Base-by-base conservation (phyloP, 2,329 filamentous ascomycete genomes). In the Colletotrichum karsti region DNA sequence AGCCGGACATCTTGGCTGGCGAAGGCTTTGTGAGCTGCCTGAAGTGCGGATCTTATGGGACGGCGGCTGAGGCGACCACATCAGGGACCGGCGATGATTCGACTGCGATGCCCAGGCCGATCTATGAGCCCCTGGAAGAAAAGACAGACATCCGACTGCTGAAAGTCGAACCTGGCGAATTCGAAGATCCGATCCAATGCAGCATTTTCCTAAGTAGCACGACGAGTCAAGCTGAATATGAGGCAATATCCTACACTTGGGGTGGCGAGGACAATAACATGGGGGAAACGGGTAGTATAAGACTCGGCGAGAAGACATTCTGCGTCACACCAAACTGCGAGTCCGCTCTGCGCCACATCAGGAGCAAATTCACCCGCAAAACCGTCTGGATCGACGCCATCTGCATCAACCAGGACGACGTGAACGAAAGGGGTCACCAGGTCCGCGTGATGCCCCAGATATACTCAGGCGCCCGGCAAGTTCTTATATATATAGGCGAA, bases 211-310 rank as follows among this genome's bases (percentile, higher is more conserved):
- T 42, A 4, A 33, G 28, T 28, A 63, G 15, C 18, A 53, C 46
- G 12, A 33, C 48, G 0, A 41, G 10, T 5, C 28, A 20, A 3
- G 22, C 18, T 0, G 51, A 57, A 10, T 80, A 80, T 62, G 77
- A 79, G 24, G 72, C 78, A 22, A 74, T 80, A 54, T 80, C 79
- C 2, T 80, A 80, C 51, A 79, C 77, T n/a, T 80, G 78, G 78
- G 77, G 77, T 22, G 71, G 70, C 13, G 72, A 72, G 15, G 70
- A 54, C 13, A 20, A 57, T 20, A 9, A 18, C 15, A 57, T 60
- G 28, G 53, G 42, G 13, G 24, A 30, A 22, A 33, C 51, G 9
- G 15, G 30, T 7, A 18, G 33, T 2, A 48, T 69, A 15, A 18
- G 4, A 3, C 44, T 69, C 1, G 9, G 48, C 41, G 13, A 12